Conservation (phyloP, 1,139 yeast genomes). For the Saccharomyces hybrid region DNA sequence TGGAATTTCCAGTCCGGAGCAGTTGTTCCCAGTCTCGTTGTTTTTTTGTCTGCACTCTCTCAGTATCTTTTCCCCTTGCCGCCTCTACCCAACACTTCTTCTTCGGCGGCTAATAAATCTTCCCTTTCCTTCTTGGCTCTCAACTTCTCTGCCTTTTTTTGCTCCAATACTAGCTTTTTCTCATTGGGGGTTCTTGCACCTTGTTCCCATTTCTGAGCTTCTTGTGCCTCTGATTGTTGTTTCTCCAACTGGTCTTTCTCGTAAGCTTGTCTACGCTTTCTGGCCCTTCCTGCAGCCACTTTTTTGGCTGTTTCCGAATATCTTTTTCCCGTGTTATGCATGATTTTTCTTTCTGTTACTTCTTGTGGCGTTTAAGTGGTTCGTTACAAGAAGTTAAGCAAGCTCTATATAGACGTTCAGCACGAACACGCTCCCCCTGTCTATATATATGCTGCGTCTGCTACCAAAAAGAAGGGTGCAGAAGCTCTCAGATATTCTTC, state of each 20-base stretch:
- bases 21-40: not conserved
- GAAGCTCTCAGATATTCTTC: too few species aligned
- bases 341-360: not conserved
- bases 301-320: conserved; percentile 26
- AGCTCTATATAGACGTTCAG: too few species aligned
- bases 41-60: not conserved
- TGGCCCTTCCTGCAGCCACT: conserved; percentile 25
- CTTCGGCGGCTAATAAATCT: conserved; percentile 23
- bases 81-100: conserved; percentile 15
- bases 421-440: too few species aligned
- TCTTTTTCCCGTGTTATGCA: conserved; percentile 22
- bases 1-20: not conserved
- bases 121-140: conserved; percentile 25
- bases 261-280: conserved; percentile 23
- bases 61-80: conserved; percentile 16
- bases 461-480: too few species aligned
- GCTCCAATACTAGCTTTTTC: conserved; percentile 20
- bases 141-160: conserved; percentile 20
- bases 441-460: too few species aligned
- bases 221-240: conserved; percentile 19
- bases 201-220: conserved; percentile 28
- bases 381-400: too few species aligned
- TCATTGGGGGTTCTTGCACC: conserved; percentile 29
- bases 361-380: not conserved
- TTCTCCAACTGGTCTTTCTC: conserved; percentile 19